Conservation (phyloP, 305 asterid genomes). For the Solanum chacoense region DNA sequence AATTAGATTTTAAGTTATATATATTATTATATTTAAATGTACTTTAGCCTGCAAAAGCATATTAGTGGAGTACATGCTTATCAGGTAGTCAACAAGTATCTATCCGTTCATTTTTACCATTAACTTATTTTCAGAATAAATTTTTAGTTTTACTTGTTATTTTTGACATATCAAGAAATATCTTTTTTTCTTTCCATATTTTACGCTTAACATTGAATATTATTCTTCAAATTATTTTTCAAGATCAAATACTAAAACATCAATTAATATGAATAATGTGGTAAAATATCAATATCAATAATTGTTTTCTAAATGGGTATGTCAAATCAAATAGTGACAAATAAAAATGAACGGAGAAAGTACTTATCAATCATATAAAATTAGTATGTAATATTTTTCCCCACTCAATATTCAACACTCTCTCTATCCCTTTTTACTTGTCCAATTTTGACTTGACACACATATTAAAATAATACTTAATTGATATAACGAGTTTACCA, state of each 20-base stretch:
- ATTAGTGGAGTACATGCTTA: neutral
- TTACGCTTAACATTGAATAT: neutral
- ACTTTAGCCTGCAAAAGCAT: neutral
- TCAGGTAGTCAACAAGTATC: neutral
- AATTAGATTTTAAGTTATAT: neutral
- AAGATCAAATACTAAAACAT: too few relatives aligned
- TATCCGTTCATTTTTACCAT: neutral
- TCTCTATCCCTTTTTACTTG: too few relatives aligned
- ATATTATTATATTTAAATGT: neutral
- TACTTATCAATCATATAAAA: neutral
- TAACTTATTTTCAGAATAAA: too few relatives aligned
- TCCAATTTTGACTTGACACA: too few relatives aligned
- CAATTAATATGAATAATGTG: neutral
- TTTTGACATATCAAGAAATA: neutral
- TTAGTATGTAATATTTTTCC: neutral
- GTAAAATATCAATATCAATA: too few relatives aligned
- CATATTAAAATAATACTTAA: neutral
- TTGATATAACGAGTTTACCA: too few relatives aligned
- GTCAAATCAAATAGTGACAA: neutral
- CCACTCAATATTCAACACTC: neutral
- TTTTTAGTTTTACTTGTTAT: too few relatives aligned
- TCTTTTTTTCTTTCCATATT: too few relatives aligned
- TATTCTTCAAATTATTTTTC: too few relatives aligned
- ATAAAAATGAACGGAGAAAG: too few relatives aligned
- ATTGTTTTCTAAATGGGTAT: too few relatives aligned